phyloP scores from a whole-genome alignment of 495 filamentous ascomycete genomes.

The Aspergillus nidulans region DNA sequence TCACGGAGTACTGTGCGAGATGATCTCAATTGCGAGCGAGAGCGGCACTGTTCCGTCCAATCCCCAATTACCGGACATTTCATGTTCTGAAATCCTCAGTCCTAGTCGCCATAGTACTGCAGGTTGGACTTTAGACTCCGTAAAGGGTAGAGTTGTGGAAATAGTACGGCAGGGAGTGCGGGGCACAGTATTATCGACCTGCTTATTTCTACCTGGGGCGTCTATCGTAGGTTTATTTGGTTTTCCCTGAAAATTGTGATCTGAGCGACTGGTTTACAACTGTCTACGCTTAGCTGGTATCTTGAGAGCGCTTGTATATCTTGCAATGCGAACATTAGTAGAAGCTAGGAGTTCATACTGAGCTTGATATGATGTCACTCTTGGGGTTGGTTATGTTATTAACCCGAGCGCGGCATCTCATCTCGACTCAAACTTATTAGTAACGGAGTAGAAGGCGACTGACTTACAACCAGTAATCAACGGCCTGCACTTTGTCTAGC shows the following conservation, averaged over 20 bases:
- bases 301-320: neutral
- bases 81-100: neutral
- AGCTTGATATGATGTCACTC: constrained; percentile 3
- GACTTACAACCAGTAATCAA: neutral
- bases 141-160: too few relatives aligned
- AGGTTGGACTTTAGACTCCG: too few relatives aligned
- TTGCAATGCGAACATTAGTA: neutral
- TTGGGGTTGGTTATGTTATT: neutral
- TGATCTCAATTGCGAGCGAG: neutral
- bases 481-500: neutral
- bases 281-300: too few relatives aligned
- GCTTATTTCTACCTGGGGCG: too few relatives aligned
- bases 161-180: too few relatives aligned
- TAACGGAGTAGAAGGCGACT: neutral
- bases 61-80: neutral
- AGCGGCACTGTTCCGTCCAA: neutral
- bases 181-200: too few relatives aligned
- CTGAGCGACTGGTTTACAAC: neutral
- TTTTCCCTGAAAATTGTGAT: too few relatives aligned
- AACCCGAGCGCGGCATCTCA: neutral
- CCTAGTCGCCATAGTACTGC: too few relatives aligned
- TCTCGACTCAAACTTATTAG: constrained; percentile 2
- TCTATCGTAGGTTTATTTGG: too few relatives aligned
- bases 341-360: neutral
- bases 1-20: neutral